Conservation (phyloP, 176 grass and related monocot species). For the Olyra latifolia region DNA sequence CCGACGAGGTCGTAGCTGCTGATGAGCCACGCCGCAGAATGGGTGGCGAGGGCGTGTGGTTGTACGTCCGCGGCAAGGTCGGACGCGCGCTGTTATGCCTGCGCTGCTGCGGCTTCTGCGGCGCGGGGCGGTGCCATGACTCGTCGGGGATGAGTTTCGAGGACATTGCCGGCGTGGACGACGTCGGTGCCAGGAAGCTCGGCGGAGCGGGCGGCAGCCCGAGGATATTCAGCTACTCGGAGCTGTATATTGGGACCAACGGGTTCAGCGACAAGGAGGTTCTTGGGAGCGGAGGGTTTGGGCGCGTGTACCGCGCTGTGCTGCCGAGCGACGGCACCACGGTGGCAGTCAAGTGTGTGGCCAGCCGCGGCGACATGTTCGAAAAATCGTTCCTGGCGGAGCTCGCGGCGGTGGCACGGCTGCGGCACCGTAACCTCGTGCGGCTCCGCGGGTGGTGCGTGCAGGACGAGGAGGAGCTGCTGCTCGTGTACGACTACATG, state of each 20-base stretch:
- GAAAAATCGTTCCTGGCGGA: conserved; percentile 84
- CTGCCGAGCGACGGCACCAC: conserved; percentile 78
- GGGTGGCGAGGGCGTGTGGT: background rate
- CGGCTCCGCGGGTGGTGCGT: conserved; percentile 84
- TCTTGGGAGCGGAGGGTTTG: conserved; percentile 80
- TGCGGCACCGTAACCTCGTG: conserved; percentile 86
- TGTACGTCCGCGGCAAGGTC: conserved; percentile 16
- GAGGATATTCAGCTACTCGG: conserved; percentile 80
- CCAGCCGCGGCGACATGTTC: conserved; percentile 57
- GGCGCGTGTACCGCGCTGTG: conserved; percentile 66
- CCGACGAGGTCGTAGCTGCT: background rate
- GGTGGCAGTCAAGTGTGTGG: conserved; percentile 84
- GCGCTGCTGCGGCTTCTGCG: conserved; percentile 11
- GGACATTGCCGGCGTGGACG: conserved; percentile 50
- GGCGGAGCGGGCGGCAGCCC: conserved; percentile 36
- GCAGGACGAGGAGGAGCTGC: conserved; percentile 50
- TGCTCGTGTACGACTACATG: conserved; percentile 98
- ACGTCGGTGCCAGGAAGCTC: background rate
- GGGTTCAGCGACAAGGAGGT: conserved; percentile 77
- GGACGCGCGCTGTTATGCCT: conserved; percentile 15
- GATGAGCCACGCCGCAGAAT: background rate
- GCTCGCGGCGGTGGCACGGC: conserved; percentile 71
- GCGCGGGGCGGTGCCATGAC: background rate
- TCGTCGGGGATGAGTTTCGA: background rate
- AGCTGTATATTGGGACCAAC: conserved; percentile 80